Conservation (phyloP, 352 stramenopile species). For the Globisporangium cederbergense region DNA sequence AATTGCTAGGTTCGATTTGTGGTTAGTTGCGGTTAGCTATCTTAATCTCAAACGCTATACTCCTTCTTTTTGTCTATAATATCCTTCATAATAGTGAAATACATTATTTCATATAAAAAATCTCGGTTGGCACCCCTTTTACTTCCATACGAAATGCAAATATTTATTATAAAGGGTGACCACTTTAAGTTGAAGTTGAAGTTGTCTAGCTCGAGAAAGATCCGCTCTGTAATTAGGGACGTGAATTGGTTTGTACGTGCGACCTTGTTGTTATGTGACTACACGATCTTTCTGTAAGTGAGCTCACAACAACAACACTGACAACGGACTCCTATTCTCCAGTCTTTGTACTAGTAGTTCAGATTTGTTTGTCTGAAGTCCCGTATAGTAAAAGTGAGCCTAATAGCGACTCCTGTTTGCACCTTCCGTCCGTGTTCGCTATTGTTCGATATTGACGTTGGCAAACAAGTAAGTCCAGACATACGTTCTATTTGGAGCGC, state of each 20-base stretch:
- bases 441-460: background rate
- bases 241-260: background rate
- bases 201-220: background rate
- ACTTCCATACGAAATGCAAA: background rate
- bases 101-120: background rate
- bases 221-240: background rate
- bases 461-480: background rate
- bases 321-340: too few relatives aligned
- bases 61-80: background rate
- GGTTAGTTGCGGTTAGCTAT: too few relatives aligned
- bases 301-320: too few relatives aligned
- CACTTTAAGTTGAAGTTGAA: slow-evolving; percentile 2
- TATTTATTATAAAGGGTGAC: background rate
- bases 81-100: background rate
- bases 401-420: too few relatives aligned
- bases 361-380: too few relatives aligned
- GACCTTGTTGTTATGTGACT: background rate
- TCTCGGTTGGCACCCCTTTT: background rate
- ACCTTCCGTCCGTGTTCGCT: background rate
- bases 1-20: too few relatives aligned
- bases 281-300: background rate
- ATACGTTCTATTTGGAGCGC: background rate
- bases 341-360: too few relatives aligned
- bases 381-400: too few relatives aligned
- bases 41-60: background rate